Conservation (phyloP, 495 filamentous ascomycete genomes). For the Terfezia claveryi region DNA sequence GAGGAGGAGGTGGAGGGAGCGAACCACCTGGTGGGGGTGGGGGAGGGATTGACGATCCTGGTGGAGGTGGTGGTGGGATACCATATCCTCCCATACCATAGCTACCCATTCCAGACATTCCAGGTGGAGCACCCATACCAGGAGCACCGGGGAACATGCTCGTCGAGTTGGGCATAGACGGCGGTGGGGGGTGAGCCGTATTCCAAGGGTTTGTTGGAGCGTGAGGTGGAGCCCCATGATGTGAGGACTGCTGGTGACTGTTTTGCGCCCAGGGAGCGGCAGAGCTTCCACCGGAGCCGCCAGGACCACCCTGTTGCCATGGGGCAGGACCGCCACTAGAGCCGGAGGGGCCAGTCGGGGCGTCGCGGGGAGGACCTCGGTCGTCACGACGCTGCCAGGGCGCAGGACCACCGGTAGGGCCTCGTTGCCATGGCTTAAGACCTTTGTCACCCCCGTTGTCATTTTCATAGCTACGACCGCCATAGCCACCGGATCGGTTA, state of each 20-base stretch:
- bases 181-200: not conserved
- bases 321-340: conserved; percentile 9
- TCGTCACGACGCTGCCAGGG: conserved; percentile 36
- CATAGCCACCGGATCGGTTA: conserved; percentile 18
- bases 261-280: not conserved
- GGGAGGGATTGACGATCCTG: conserved; percentile 15
- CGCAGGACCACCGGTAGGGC: conserved; percentile 68
- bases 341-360: conserved; percentile 10
- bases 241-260: not conserved
- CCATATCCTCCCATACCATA: conserved; percentile 13
- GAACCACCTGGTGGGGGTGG: conserved; percentile 5
- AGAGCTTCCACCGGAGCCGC: conserved; percentile 12
- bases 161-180: not conserved
- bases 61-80: conserved; percentile 13
- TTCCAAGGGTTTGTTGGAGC: not conserved
- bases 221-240: conserved; percentile 5
- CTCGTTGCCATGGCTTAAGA: conserved; percentile 76
- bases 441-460: conserved; percentile 31
- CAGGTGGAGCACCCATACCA: conserved; percentile 9
- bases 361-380: conserved; percentile 12
- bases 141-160: conserved; percentile 5
- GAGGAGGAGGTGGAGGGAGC: conserved; percentile 12
- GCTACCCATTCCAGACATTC: conserved; percentile 9
- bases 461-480: conserved; percentile 21
- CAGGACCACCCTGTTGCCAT: conserved; percentile 28